Conservation (phyloP, 2,329 filamentous ascomycete genomes). For the Aspergillus japonicus region DNA sequence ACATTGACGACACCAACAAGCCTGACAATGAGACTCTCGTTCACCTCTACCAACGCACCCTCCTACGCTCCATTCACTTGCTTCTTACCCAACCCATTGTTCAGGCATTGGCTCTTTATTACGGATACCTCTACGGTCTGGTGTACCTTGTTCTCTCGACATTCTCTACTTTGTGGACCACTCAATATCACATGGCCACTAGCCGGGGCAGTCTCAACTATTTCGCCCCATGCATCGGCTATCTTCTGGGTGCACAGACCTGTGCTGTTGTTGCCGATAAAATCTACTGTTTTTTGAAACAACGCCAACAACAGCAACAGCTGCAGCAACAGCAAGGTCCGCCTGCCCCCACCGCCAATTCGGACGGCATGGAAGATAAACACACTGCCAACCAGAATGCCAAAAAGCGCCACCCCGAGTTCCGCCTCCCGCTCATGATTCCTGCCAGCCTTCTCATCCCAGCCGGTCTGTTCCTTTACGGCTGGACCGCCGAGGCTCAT, state of each 20-base stretch:
- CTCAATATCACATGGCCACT: constrained; percentile 51
- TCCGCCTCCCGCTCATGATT: constrained; percentile 56
- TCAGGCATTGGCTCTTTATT: constrained; percentile 53
- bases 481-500: constrained; percentile 48
- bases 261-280: constrained; percentile 47
- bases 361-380: background rate
- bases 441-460: constrained; percentile 50
- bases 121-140: constrained; percentile 58
- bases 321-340: too few species aligned
- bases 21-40: constrained; percentile 19
- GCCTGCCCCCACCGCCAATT: too few species aligned
- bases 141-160: constrained; percentile 62
- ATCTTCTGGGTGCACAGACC: constrained; percentile 53
- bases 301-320: constrained; percentile 18
- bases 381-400: too few species aligned
- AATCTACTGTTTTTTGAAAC: constrained; percentile 35
- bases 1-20: constrained; percentile 23
- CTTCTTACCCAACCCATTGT: constrained; percentile 59
- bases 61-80: constrained; percentile 55
- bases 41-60: constrained; percentile 32
- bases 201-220: constrained; percentile 60
- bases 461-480: constrained; percentile 50
- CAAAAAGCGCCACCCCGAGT: constrained; percentile 47
- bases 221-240: constrained; percentile 59
- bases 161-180: constrained; percentile 57